phyloP scores from a whole-genome alignment of 2,329 filamentous ascomycete species.

The Exophiala oligosperma region DNA sequence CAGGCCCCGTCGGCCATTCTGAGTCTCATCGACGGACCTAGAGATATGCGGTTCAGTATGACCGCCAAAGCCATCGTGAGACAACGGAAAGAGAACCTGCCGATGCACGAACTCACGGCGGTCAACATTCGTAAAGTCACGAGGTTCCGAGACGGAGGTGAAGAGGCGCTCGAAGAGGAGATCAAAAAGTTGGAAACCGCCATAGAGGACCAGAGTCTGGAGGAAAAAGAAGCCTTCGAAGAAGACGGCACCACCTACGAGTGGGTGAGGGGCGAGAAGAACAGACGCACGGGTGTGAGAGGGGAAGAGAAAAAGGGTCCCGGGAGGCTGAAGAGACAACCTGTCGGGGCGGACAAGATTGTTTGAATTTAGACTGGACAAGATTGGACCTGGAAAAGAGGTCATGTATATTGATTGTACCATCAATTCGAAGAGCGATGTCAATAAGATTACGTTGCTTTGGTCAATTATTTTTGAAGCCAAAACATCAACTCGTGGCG shows the following conservation, averaged over 20 bases:
- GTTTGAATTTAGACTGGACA: not conserved
- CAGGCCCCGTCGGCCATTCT: conserved; percentile 88
- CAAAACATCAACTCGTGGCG: too few species aligned
- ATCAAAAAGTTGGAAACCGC: conserved; percentile 46
- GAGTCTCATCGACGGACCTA: conserved; percentile 90
- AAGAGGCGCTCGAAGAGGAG: conserved; percentile 65
- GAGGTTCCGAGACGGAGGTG: conserved; percentile 66
- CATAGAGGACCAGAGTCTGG: conserved; percentile 56
- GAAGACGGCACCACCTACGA: conserved; percentile 26
- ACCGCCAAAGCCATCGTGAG: conserved; percentile 81
- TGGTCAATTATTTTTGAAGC: too few species aligned
- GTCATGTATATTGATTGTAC: not conserved
- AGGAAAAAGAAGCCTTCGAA: conserved; percentile 34
- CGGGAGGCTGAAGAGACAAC: conserved; percentile 23
- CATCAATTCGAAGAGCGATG: not conserved
- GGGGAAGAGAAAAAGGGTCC: conserved; percentile 29
- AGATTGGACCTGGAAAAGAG: not conserved
- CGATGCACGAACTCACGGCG: conserved; percentile 69
- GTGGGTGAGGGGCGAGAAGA: conserved; percentile 29
- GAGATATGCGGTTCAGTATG: conserved; percentile 92
- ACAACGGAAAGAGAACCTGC: conserved; percentile 51
- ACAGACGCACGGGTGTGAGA: conserved; percentile 24
- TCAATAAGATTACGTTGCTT: too few species aligned
- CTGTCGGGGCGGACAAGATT: conserved; percentile 20
- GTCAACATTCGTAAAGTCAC: conserved; percentile 84